These are phyloP conservation scores for Xylariomycetidae sp. DNA, from an alignment of 2,329 filamentous ascomycete species.

Conservation along the genomic window DNA sequence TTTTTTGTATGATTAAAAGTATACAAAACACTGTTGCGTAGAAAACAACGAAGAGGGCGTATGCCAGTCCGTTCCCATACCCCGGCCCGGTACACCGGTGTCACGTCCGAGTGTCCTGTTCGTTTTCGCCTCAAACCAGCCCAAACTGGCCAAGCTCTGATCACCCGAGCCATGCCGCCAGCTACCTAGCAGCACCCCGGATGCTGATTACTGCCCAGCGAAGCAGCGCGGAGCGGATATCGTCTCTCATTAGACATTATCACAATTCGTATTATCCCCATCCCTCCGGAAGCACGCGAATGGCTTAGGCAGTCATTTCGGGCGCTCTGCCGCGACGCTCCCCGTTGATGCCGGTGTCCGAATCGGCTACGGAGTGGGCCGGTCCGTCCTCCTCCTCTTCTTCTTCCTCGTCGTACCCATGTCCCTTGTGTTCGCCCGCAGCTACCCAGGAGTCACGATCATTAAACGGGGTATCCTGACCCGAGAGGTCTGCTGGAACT, in stretches of 20 bases:
- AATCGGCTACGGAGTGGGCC: conserved; percentile 46
- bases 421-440: conserved; percentile 56
- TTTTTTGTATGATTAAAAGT: no score
- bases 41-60: no score
- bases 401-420: conserved; percentile 55
- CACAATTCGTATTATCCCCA: conserved; percentile 3
- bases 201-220: no score
- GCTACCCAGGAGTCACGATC: conserved; percentile 82
- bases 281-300: no score
- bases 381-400: conserved; percentile 62
- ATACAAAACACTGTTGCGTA: no score
- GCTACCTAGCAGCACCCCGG: not conserved
- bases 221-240: no score
- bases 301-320: conserved; percentile 13
- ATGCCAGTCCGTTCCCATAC: no score
- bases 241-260: conserved; percentile 25
- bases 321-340: conserved; percentile 36
- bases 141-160: no score
- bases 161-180: no score
- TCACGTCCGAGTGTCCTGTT: no score
- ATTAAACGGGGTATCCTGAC: conserved; percentile 73
- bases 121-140: no score
- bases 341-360: conserved; percentile 46
- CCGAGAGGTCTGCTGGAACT: conserved; percentile 67
- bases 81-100: no score